Evolutionary conservation across 2,329 filamentous ascomycete species (phyloP).

Genomic region (Lecanicillium sp.): DNA sequence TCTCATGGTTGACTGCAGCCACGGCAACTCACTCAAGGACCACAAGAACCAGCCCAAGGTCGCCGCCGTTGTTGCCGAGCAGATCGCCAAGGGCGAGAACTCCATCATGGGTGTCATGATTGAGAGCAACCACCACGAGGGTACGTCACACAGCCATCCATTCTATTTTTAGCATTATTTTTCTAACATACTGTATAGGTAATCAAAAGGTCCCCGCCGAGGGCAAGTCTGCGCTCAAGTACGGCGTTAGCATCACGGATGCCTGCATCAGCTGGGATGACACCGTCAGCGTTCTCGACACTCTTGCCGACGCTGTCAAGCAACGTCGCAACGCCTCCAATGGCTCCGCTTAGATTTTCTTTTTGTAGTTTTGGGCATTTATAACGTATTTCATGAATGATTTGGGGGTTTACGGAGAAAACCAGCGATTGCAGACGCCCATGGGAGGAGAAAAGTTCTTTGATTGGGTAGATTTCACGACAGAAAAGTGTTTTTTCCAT

Average conservation of each 20-base stretch:
- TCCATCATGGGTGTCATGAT: slow-evolving; percentile 98
- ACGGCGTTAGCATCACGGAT: slow-evolving; percentile 95
- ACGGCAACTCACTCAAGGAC: slow-evolving; percentile 93
- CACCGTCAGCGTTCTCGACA: slow-evolving; percentile 71
- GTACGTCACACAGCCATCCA: slow-evolving; percentile 36
- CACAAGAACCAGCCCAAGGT: slow-evolving; percentile 98
- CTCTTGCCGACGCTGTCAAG: slow-evolving; percentile 73
- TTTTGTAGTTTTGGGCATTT: neutral
- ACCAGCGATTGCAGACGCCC: neutral
- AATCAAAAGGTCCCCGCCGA: slow-evolving; percentile 87
- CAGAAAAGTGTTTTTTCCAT: slow-evolving; percentile 10
- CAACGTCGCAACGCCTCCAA: slow-evolving; percentile 53
- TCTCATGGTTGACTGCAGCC: slow-evolving; percentile 97
- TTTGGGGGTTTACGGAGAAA: neutral
- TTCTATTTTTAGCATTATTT: neutral
- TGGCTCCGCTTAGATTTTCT: slow-evolving; percentile 14
- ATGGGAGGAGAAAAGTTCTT: no score
- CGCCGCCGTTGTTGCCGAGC: slow-evolving; percentile 70
- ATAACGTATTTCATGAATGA: slow-evolving; percentile 4
- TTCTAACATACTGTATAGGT: slow-evolving; percentile 42
- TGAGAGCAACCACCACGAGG: slow-evolving; percentile 94
- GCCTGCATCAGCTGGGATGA: slow-evolving; percentile 95
- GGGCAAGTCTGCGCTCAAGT: slow-evolving; percentile 78
- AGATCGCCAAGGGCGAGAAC: slow-evolving; percentile 77
- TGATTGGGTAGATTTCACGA: no score